Base-by-base conservation (phyloP, 441 rosid genomes). In the Jatropha multifida region DNA sequence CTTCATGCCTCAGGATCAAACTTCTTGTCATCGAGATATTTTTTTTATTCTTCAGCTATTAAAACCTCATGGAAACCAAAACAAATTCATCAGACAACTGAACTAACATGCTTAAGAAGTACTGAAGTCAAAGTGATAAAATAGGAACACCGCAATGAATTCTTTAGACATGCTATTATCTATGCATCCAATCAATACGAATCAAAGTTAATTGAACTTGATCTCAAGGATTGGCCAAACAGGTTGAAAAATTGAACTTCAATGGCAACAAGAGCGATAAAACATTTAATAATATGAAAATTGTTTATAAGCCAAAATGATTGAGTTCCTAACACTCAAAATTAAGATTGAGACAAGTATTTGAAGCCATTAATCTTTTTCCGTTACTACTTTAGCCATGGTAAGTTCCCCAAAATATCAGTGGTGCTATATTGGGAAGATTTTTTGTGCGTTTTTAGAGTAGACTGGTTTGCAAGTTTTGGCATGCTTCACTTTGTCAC, bases 401-500 rank as follows among this genome's bases (percentile, higher is more conserved):
- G 51, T 20, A 65, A 17, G 40, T 11, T 32, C 32, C 32, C 32
- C 68, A 41, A 40, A 37, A 61, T 18, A 26, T 10, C 27, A 20
- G n/a, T 15, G 41, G 23, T 56, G 17, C 41, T 18, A 71, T 44
- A 61, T 58, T 40, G 11, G 11, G 65, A 20, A 75, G 59, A 56
- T n/a, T 49, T 37, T 23, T 49, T 15, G 15, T 40, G 18, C 1
- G 49, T 42, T n/a, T 4, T 75, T 51, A 44, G 23, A 27, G 65
- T 65, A 2, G n/a, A 12, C 14, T 15, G 72, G 56, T 64, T 48
- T 38, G 48, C 20, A 56, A 26, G 6, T 68, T 77, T 44, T 65
- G 69, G 14, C 55, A 49, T 70, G 79, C 68, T 71, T 54, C 15
- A 69, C 60, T 74, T 60, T 52, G 54, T 64, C 41, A 65, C 59